Base-by-base conservation (phyloP, 2,329 filamentous ascomycete species). In the Aspergillus terreus region DNA sequence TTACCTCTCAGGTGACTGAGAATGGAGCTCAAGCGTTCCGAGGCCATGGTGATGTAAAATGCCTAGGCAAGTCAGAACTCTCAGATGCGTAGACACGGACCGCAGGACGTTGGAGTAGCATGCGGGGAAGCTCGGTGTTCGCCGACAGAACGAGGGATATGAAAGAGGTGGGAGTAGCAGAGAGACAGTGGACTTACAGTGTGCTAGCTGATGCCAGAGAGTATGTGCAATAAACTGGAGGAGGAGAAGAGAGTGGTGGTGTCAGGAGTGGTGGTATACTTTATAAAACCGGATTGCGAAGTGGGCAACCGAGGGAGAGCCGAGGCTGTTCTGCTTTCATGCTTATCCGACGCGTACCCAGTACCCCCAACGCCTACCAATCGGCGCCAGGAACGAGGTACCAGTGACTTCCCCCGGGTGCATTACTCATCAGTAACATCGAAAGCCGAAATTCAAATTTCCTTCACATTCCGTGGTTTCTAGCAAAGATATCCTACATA, bases 11-110 rank as follows among this genome's bases (percentile, higher is more conserved):
- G 80, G 73, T 97, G 92, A 76, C 86, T 91, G 64, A 96, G 81
- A 66, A 97, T 88, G 60, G 88, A 92, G 66, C 83, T 87, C 62
- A 97, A 85, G 74, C 92, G 85, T 78, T 96, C 90, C 56, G 85
- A 82, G 61, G 90, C 87, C 89, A 92, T 94, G 63, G 62, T 66
- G 57, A 25, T 42, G 19, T 49, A 12, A 45, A n/a, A n/a, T 30
- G n/a, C 11, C 15, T 32, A 38, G 6, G 17, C 35, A 11, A 33
- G 23, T 25, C 7, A 41, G 30, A 2, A 11, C 27, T 30, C 27
- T 30, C 27, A 6, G 23, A 23, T 35, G 33, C 33, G n/a, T 35
- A 35, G 33, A 35, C 33, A 38, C 14, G 15, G 27, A 48, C 21
- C 36, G 40, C 30, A 44, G 15, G 40, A 23, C 12, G 19, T 19